Evolutionary conservation across 139 green algal species (phyloP), one percentile per base, ranked within the genome.

Genomic region (Parachlorella kessleri): DNA sequence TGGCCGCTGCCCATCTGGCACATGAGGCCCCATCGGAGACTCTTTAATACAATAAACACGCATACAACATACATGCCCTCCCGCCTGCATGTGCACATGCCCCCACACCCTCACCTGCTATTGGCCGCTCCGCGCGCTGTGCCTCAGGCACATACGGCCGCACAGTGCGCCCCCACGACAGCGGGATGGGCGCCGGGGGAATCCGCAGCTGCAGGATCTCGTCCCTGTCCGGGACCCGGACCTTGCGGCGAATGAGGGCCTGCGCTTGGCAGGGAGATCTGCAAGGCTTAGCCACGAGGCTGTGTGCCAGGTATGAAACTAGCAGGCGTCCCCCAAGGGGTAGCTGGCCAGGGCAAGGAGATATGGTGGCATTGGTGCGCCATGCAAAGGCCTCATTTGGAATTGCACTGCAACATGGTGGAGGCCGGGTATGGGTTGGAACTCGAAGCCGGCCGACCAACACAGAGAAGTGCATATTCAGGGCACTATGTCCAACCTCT

Each of bases 161-260:
- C 24, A 98, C 88, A 0, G 83, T 86, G 40, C 90, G 85, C n/a
- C 94, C 93, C 94, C 94, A 98, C 1, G 94, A 91, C 66, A 94
- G 73, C 0, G 94, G 93, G 14, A 98, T 84, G 0, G 94, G 93
- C 14, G 82, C 67, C 10, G 73, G 53, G 18, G 93, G 93, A 66
- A 97, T 55, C 4, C 86, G 80, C 39, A 96, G 54, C 65, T 88
- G 85, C 54, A 84, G 30, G 14, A 95, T 86, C 0, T 80, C 91
- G 59, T 82, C 81, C 10, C 39, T 55, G 55, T 89, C 83, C 21
- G 67, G 59, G 4, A 76, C 86, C 18, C 66, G 55, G 26, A 91
- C 82, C 70, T 84, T 88, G 24, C 89, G 79, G 10, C 90, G 75
- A 37, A 95, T 92, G 36, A 95, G 83, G 1, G 91, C 90, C 75